Base-by-base conservation (phyloP, 441 rosid species). In the Adansonia grandidieri region DNA sequence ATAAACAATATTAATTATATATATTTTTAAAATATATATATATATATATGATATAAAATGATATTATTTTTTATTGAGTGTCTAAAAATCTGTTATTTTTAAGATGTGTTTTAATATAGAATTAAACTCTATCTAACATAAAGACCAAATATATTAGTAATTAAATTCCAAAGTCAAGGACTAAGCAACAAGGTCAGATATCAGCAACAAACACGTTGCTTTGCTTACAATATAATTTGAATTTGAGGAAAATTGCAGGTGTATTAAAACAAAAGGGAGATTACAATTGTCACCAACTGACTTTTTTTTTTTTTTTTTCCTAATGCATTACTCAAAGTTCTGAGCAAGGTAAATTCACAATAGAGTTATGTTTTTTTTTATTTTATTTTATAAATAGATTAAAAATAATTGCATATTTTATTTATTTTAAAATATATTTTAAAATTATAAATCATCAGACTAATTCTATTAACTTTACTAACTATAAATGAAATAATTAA, bases 141-240 rank as follows among this genome's bases (percentile, higher is more conserved):
- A 22, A 58, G 2, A 58, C 32, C 3, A 61, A 22, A 61, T 22
- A 61, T 51, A 15, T 51, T 14, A 13, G n/a, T 51, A 51, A 15
- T 3, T 9, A 22, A 22, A 61, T 22, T 63, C 9, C 67, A 3
- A 64, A 64, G 48, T 37, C 69, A 64, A 15, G 45, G 69, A 14
- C 6, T 14, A 13, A 28, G 8, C 44, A 62, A 28, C 4, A 9
- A 28, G 17, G 47, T n/a, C 14, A 13, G 14, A 13, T 51, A 51
- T 13, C 56, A 51, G 56, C 56, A 51, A 65, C 45, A 13, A 69
- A 42, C 51, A 66, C 51, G 71, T 66, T 66, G 71, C 50, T 42
- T 66, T 19, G 71, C 71, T 62, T 62, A 28, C 66, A 11, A 24
- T n/a, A 62, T 62, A 28, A 13, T 32, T 13, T 24, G n/a, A 24